Evolutionary conservation across 2,329 filamentous ascomycete species (phyloP), one percentile per base, ranked within the genome.

Genomic region (Zymoseptoria crescenta): DNA sequence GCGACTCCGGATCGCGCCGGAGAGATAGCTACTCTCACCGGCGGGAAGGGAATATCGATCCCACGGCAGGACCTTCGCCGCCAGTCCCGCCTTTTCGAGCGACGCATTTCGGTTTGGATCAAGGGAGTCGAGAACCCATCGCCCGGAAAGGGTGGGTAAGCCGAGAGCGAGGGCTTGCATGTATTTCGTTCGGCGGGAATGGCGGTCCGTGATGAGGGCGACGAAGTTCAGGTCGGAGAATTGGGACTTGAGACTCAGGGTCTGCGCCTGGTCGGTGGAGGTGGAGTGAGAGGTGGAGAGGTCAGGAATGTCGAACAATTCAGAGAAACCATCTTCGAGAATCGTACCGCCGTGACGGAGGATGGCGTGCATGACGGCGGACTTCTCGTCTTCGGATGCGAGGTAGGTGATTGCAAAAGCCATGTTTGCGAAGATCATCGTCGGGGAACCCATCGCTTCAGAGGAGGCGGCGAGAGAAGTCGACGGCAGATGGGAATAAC

Each of bases 111-210:
- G 63, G 9, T 56, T 28, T 2, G 54, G n/a, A 13, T 66, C 60
- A 20, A 93, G 73, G 62, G 89, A 96, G 54, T 88, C 82, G 27
- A 83, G 80, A 53, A 96, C 78, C 93, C 94, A 99, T 57, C 87
- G 86, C 5, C 85, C 82, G 5, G 90, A 87, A 1, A 99, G 79
- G 68, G 92, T 96, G 0, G 94, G 94, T 0, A 99, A 75, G 0
- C 90, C 91, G 0, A 99, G 82, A 0, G 94, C 92, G 1, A 99
- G 82, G 0, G 94, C 94, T 75, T 97, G 92, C 80, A 97, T 89
- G 73, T 94, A 96, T 72, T 97, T 99, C 54, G 86, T 83, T 63
- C 91, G 91, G 52, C 93, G 85, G 6, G 89, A 94, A 72, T 96
- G 88, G 4, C 84, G 83, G 69, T 97, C 90, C 0, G 92, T 87